Evolutionary conservation across 2,329 filamentous ascomycete genomes (phyloP).

Genomic region (Arthrocladium fulminans): DNA sequence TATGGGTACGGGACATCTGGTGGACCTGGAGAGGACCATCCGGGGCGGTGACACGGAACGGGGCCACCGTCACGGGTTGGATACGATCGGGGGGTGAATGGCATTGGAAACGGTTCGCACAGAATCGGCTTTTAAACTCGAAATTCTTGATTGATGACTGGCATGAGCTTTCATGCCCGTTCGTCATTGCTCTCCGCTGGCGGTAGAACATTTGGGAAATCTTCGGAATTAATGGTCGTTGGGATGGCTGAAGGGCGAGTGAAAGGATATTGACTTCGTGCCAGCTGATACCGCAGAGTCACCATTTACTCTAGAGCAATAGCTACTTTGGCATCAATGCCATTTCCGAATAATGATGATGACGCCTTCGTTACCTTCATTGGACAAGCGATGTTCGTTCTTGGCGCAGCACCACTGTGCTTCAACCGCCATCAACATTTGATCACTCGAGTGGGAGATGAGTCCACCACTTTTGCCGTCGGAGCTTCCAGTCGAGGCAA

Average conservation of each 20-base stretch:
- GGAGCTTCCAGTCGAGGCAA: neutral
- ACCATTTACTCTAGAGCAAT: neutral
- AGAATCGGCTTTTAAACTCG: neutral
- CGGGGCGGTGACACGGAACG: slow-evolving; percentile 5
- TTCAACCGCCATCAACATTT: too few species aligned
- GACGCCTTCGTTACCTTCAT: neutral
- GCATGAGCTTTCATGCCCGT: neutral
- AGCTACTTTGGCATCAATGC: neutral
- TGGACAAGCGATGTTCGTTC: neutral
- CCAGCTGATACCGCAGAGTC: neutral
- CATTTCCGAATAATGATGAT: neutral
- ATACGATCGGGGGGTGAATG: neutral
- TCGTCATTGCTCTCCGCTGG: neutral
- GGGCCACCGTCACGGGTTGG: neutral
- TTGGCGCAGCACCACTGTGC: neutral
- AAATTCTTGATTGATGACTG: neutral
- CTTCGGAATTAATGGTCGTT: neutral
- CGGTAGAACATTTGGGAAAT: neutral
- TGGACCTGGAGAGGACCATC: slow-evolving; percentile 5
- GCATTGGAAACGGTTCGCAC: neutral
- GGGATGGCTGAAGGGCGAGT: too few species aligned
- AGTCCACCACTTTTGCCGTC: too few species aligned
- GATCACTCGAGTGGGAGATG: too few species aligned
- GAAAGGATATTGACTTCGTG: too few species aligned
- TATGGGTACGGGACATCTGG: neutral